A percentile compares a stretch with the other conserved stretches of the same genome.
Conservation (phyloP, 2,329 filamentous ascomycete species). For the Paracoccidioides lutzii region DNA sequence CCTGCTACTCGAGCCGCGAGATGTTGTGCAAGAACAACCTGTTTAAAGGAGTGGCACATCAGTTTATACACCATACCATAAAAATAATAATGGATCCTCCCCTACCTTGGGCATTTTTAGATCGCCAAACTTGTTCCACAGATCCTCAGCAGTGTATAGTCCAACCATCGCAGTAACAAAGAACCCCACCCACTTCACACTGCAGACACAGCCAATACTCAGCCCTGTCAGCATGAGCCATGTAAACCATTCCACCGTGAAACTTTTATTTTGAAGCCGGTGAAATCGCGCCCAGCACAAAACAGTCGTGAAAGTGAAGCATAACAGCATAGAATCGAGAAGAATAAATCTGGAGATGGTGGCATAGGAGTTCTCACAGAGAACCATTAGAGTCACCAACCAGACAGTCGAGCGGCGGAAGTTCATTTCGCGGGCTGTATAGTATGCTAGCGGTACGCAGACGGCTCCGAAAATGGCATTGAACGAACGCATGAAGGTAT, state of each 20-base stretch:
- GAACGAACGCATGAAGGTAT: conserved; percentile 97
- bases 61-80: background rate
- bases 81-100: background rate
- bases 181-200: conserved; percentile 94
- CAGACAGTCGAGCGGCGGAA: conserved; percentile 79
- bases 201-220: conserved; percentile 95
- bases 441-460: conserved; percentile 90
- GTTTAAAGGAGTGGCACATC: conserved; percentile 17
- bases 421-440: conserved; percentile 79
- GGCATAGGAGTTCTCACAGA: conserved; percentile 98
- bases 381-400: conserved; percentile 90
- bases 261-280: conserved; percentile 69
- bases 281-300: conserved; percentile 98
- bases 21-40: conserved; percentile 60
- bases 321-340: conserved; percentile 95
- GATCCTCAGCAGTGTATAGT: conserved; percentile 86
- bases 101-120: conserved; percentile 71
- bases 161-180: conserved; percentile 93
- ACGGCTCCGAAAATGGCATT: conserved; percentile 89
- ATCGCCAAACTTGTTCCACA: conserved; percentile 97
- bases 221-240: conserved; percentile 91
- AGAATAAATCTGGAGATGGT: conserved; percentile 98
- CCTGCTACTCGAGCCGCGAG: conserved; percentile 67
- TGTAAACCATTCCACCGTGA: conserved; percentile 81
- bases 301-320: conserved; percentile 95